Percentiles rank a stretch among this genome's conserved stretches.
Evolutionary conservation across 73 alveolate species (phyloP).

Genomic region (Paramecium sexaurelia): DNA sequence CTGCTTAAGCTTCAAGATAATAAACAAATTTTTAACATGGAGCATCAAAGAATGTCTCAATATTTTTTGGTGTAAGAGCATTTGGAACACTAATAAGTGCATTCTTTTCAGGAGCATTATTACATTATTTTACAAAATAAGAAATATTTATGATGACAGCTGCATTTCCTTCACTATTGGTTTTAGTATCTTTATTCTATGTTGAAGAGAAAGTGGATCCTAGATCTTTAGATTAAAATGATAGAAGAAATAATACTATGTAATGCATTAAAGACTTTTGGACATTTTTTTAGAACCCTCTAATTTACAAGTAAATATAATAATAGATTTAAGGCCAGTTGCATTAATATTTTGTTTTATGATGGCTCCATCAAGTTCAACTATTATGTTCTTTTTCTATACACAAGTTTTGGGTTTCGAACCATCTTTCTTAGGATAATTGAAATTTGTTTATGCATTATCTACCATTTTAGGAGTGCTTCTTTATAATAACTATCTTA

Average conservation of each 20-base stretch:
- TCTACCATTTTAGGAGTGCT: constrained; percentile 59
- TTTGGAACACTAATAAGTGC: constrained; percentile 60
- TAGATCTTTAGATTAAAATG: background rate
- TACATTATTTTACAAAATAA: constrained; percentile 47
- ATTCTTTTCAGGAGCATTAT: constrained; percentile 36
- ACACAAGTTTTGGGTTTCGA: constrained; percentile 62
- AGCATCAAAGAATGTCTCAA: constrained; percentile 65
- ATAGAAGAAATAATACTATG: constrained; percentile 61
- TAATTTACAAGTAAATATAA: constrained; percentile 49
- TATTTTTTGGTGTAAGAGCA: constrained; percentile 63
- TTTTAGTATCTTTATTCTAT: constrained; percentile 43
- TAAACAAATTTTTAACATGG: constrained; percentile 23
- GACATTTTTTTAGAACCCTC: constrained; percentile 53
- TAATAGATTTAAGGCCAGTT: constrained; percentile 47
- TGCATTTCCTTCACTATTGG: constrained; percentile 47
- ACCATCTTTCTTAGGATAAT: constrained; percentile 63
- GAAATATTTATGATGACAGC: constrained; percentile 61
- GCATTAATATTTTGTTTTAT: constrained; percentile 56
- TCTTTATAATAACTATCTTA: constrained; percentile 48
- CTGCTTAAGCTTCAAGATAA: constrained; percentile 14
- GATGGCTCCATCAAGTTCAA: constrained; percentile 70
- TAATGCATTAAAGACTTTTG: constrained; percentile 53
- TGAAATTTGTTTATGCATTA: constrained; percentile 62
- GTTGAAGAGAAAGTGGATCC: constrained; percentile 48
- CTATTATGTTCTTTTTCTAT: constrained; percentile 66